Percentiles rank a stretch among this genome's conserved stretches.
phyloP scores from a whole-genome alignment of 257 asterid species.

The Euphrasia confusa region DNA sequence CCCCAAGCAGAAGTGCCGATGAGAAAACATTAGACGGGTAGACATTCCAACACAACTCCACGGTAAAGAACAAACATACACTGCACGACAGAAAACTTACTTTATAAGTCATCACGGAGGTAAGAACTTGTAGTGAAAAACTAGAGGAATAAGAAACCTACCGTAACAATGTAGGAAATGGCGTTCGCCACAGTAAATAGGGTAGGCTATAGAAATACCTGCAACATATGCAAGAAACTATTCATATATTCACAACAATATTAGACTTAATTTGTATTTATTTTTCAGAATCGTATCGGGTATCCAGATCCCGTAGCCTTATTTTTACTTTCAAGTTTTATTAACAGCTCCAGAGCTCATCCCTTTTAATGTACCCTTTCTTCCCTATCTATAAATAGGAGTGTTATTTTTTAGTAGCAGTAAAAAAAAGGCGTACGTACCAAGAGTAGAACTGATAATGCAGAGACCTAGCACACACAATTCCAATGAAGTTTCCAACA shows the following conservation, averaged over 20 bases:
- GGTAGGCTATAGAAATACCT: slow-evolving; percentile 92
- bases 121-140: neutral
- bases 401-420: neutral
- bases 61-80: slow-evolving; percentile 45
- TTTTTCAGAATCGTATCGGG: no score
- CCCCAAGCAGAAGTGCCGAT: slow-evolving; percentile 56
- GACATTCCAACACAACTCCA: slow-evolving; percentile 84
- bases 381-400: neutral
- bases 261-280: no score
- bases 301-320: no score
- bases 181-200: slow-evolving; percentile 80
- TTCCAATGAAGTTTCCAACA: slow-evolving; percentile 87
- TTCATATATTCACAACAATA: no score
- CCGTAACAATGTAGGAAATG: slow-evolving; percentile 66
- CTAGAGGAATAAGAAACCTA: slow-evolving; percentile 24
- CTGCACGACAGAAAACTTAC: slow-evolving; percentile 36
- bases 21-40: slow-evolving; percentile 74
- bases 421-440: slow-evolving; percentile 29
- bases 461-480: slow-evolving; percentile 84
- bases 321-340: no score
- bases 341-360: no score
- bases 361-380: neutral
- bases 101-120: neutral
- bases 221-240: slow-evolving; percentile 23
- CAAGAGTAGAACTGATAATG: slow-evolving; percentile 95